These are phyloP conservation scores for Mortierella claussenii DNA, from an alignment of 192 early-diverging fungal species.

Conservation along the genomic window DNA sequence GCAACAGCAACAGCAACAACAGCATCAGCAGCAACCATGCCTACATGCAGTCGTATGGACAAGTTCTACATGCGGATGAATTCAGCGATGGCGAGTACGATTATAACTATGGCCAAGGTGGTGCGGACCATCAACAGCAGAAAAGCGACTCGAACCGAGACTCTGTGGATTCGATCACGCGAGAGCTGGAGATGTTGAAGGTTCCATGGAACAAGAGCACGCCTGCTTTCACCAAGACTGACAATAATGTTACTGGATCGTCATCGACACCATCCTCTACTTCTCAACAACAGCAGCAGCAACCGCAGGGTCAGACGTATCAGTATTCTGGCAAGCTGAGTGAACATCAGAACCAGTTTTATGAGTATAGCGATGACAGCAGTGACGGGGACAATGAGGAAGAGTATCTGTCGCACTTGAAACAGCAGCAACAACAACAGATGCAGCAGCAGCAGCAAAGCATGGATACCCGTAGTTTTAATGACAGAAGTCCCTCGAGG, in stretches of 20 bases:
- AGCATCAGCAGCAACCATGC: background rate
- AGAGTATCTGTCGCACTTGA: constrained; percentile 33
- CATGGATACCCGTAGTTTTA: constrained; percentile 42
- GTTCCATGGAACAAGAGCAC: constrained; percentile 44
- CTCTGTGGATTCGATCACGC: constrained; percentile 49
- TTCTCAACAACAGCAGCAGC: constrained; percentile 15
- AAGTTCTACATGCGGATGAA: constrained; percentile 2
- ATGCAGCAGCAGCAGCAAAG: constrained; percentile 12
- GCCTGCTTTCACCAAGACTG: background rate
- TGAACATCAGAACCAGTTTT: constrained; percentile 29
- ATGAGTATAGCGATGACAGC: constrained; percentile 26
- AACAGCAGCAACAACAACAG: constrained; percentile 15
- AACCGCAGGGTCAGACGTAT: constrained; percentile 5
- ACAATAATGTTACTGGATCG: no score
- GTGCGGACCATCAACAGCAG: constrained; percentile 1
- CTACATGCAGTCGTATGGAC: background rate
- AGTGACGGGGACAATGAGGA: constrained; percentile 36
- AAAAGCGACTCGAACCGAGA: constrained; percentile 6
- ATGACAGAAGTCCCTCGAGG: constrained; percentile 33
- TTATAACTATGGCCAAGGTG: background rate
- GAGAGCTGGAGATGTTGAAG: constrained; percentile 44
- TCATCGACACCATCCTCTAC: background rate
- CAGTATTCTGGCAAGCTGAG: constrained; percentile 5
- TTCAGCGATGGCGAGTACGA: constrained; percentile 20
- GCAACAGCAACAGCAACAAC: background rate